Base-by-base conservation (phyloP, 371 early-diverging fungal genomes). In the Apophysomyces variabilis region DNA sequence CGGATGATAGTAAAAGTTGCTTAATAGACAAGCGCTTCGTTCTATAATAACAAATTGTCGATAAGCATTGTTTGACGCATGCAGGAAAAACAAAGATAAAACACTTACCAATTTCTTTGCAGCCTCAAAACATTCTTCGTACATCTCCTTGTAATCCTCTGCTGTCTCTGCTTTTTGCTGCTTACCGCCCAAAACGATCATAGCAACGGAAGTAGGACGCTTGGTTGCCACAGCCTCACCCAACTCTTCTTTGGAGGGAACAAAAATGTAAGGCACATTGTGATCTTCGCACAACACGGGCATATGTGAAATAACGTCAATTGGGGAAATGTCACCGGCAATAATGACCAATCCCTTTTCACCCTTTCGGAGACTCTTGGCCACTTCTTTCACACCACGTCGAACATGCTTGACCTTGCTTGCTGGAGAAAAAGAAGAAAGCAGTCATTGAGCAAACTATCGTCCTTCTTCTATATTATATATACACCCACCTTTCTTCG, bases 211-310 rank as follows among this genome's bases (percentile, higher is more conserved):
- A 5, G 98, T 97, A 13, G 99, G 97, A 68, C 98, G 91, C 88
- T 97, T 97, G 38, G 98, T 97, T 35, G 90, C 80, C 66, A 92
- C 91, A 36, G 97, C 94, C 44, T 89, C 87, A 63, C 98, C 98
- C 9, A 99, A 89, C 66, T 95, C 93, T 79, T 93, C 93, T 84
- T 94, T 96, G 44, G 95, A 94, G 8, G 94, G 90, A 45, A 99
- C 93, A 80, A 94, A 99, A 57, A 93, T 74, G 71, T 97, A 99
- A 39, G 96, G 94, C 18, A 96, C 91, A 68, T 63, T 47, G 60
- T 88, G 80, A 60, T 99, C 98, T 80, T 99, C 99, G 87, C 99
- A 99, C 45, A 99, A 81, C 45, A 97, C 92, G 60, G 99, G 99
- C 46, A 99, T 81, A 78, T 99, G 99, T 50, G 96, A 92, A 66